Evolutionary conservation across 1,284 basidiomycete species (phyloP).

Genomic region (Malassezia sympodialis): DNA sequence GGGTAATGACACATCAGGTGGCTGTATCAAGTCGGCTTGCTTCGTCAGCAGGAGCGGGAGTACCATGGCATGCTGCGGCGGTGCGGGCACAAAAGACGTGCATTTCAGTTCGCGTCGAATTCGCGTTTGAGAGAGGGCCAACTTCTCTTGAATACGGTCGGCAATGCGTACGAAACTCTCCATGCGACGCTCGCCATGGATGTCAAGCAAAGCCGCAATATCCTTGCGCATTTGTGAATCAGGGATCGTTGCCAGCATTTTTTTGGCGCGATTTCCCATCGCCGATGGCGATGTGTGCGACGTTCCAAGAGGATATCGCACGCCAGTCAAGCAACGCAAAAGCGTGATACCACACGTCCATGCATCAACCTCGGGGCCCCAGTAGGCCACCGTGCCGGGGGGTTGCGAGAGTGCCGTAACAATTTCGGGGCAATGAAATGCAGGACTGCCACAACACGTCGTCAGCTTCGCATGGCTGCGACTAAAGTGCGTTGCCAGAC

Average conservation of each 20-base stretch:
- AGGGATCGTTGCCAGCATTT: slow-evolving; percentile 50
- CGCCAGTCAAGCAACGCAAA: slow-evolving; percentile 52
- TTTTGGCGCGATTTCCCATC: slow-evolving; percentile 51
- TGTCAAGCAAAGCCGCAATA: slow-evolving; percentile 51
- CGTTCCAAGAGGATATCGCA: slow-evolving; percentile 54
- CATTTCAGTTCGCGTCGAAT: slow-evolving; percentile 51
- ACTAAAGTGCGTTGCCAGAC: slow-evolving; percentile 55
- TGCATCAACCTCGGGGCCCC: slow-evolving; percentile 55
- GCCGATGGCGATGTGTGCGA: slow-evolving; percentile 51
- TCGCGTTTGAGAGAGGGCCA: background rate
- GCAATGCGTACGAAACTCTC: slow-evolving; percentile 48
- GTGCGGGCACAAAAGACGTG: slow-evolving; percentile 50
- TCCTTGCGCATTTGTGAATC: slow-evolving; percentile 49
- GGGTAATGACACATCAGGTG: background rate
- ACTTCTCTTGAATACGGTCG: slow-evolving; percentile 13
- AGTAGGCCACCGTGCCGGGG: slow-evolving; percentile 50
- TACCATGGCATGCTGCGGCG: slow-evolving; percentile 52
- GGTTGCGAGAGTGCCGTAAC: slow-evolving; percentile 52
- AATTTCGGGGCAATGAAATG: slow-evolving; percentile 55
- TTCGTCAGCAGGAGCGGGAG: slow-evolving; percentile 36
- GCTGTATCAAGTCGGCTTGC: background rate
- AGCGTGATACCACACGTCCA: slow-evolving; percentile 56
- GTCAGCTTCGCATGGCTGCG: slow-evolving; percentile 54
- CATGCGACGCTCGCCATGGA: slow-evolving; percentile 52
- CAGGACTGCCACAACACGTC: slow-evolving; percentile 55